Conservation (phyloP, 176 grass and related monocot species). For the Otatea glauca region DNA sequence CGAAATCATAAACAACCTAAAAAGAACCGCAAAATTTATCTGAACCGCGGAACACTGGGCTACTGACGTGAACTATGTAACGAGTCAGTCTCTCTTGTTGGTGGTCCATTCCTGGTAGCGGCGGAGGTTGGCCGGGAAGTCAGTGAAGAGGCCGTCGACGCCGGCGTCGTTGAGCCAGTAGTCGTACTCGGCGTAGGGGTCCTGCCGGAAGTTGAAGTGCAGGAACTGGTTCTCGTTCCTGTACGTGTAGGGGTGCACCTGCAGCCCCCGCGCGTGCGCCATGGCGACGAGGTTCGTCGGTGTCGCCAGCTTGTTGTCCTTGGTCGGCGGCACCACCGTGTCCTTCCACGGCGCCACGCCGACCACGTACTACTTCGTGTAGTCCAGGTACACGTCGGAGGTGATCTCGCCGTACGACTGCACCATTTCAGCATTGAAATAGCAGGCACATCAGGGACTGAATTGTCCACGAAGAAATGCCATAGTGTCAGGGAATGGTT, state of each 20-base stretch:
- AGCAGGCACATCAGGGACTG: too few species aligned
- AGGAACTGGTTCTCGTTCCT: slow-evolving; percentile 65
- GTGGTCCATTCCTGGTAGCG: slow-evolving; percentile 50
- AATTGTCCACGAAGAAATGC: too few species aligned
- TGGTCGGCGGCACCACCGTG: slow-evolving; percentile 60
- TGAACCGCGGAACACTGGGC: background rate
- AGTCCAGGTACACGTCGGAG: slow-evolving; percentile 57
- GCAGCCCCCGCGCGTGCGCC: slow-evolving; percentile 50
- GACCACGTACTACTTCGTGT: slow-evolving; percentile 50
- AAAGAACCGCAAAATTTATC: background rate
- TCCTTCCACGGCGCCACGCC: slow-evolving; percentile 58
- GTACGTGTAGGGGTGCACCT: slow-evolving; percentile 66
- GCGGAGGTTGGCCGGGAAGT: too few species aligned
- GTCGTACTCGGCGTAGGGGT: slow-evolving; percentile 61
- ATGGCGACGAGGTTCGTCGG: slow-evolving; percentile 57
- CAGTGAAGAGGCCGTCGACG: slow-evolving; percentile 60
- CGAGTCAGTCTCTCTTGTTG: slow-evolving; percentile 18
- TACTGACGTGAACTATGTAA: background rate
- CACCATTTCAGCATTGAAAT: background rate
- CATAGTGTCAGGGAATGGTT: too few species aligned
- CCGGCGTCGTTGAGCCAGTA: slow-evolving; percentile 56
- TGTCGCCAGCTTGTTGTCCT: slow-evolving; percentile 43
- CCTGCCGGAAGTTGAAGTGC: slow-evolving; percentile 59
- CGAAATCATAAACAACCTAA: background rate
- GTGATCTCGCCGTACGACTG: slow-evolving; percentile 54